Percentiles rank a stretch among this genome's conserved stretches.
Evolutionary conservation across 192 early-diverging fungal genomes (phyloP).

Genomic region (Chytriomyces hyalinus): DNA sequence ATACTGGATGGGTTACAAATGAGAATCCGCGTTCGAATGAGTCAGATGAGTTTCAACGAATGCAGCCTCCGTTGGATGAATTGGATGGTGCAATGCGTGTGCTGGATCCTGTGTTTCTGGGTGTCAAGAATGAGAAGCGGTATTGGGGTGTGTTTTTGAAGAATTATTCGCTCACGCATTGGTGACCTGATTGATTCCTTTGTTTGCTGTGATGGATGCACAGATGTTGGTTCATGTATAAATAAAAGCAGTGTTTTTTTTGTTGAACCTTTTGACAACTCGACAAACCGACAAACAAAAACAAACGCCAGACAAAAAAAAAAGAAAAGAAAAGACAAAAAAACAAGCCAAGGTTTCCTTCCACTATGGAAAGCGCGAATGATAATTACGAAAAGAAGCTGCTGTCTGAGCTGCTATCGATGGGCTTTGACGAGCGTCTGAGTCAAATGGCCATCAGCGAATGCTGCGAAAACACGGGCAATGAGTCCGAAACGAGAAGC

Average conservation of each 20-base stretch:
- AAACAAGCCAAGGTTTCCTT: too few species aligned
- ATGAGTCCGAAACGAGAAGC: background rate
- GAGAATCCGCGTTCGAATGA: constrained; percentile 51
- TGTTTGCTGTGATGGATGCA: background rate
- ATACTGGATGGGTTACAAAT: constrained; percentile 64
- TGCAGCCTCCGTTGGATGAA: constrained; percentile 56
- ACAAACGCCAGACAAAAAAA: too few species aligned
- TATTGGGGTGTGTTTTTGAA: constrained; percentile 58
- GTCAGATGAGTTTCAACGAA: constrained; percentile 36
- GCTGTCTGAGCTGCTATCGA: background rate
- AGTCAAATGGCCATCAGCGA: background rate
- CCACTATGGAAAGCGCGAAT: too few species aligned
- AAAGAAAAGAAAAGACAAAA: too few species aligned
- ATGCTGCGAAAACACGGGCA: background rate
- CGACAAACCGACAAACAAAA: too few species aligned
- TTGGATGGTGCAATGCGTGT: constrained; percentile 58
- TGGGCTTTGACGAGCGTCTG: background rate
- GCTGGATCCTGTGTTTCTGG: constrained; percentile 55
- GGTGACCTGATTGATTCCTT: constrained; percentile 37
- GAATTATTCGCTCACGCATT: constrained; percentile 50
- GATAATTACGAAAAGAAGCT: too few species aligned
- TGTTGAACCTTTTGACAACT: too few species aligned
- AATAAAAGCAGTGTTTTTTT: too few species aligned
- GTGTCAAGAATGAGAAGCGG: constrained; percentile 46
- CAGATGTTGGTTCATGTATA: too few species aligned